These are phyloP conservation scores for Chlamydomonas sp. DNA, from an alignment of 139 green algal species.

Conservation along the genomic window DNA sequence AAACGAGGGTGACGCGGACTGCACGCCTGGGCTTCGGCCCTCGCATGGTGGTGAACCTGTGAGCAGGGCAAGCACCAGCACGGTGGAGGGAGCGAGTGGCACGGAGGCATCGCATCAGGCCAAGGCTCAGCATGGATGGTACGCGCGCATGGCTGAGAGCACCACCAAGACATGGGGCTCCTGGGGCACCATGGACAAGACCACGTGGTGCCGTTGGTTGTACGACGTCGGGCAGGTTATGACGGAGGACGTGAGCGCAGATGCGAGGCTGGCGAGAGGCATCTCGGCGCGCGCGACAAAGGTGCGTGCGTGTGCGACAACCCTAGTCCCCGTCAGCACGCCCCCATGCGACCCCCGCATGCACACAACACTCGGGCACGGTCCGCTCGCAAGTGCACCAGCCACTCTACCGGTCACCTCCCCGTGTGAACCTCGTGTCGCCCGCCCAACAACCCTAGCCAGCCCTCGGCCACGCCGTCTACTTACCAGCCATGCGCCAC, in stretches of 20 bases:
- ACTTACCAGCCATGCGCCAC: too few relatives aligned
- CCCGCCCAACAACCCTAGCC: too few relatives aligned
- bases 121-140: not conserved
- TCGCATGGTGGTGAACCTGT: too few relatives aligned
- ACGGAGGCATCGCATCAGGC: not conserved
- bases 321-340: too few relatives aligned
- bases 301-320: not conserved
- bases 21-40: not conserved
- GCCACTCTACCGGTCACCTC: too few relatives aligned
- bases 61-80: not conserved
- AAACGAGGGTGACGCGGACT: not conserved
- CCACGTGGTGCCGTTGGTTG: conserved; percentile 9
- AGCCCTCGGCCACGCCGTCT: too few relatives aligned
- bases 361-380: too few relatives aligned
- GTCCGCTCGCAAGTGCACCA: too few relatives aligned
- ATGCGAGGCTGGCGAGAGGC: conserved; percentile 11
- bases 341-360: too few relatives aligned
- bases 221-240: conserved; percentile 8
- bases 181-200: conserved; percentile 6
- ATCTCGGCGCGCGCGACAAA: conserved; percentile 7
- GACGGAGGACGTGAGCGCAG: conserved; percentile 8
- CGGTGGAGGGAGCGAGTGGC: too few relatives aligned
- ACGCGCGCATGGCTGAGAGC: not conserved
- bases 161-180: conserved; percentile 3
- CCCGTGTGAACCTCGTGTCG: too few relatives aligned